These are phyloP conservation scores for Debaryomyces subglobosus DNA, from an alignment of 1,139 yeast species.

Conservation along the genomic window DNA sequence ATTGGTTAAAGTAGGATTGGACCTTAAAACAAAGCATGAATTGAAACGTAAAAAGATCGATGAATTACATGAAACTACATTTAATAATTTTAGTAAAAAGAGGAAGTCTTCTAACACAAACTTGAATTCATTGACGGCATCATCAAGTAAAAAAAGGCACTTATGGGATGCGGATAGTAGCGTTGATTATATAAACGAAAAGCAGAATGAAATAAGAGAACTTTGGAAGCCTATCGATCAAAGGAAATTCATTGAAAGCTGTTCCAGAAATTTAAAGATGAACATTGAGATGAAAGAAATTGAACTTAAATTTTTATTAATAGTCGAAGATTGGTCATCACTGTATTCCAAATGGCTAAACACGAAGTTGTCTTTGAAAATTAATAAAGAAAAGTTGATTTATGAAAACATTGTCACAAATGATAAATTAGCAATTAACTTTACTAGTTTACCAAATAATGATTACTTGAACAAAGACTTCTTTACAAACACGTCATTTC, in stretches of 20 bases:
- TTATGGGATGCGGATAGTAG: constrained; percentile 14
- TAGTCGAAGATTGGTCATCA: constrained; percentile 49
- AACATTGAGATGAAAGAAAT: constrained; percentile 22
- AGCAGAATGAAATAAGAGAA: constrained; percentile 36
- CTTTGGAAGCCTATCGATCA: constrained; percentile 48
- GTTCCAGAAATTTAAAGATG: constrained; percentile 28
- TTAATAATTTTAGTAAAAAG: constrained; percentile 25
- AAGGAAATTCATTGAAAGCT: constrained; percentile 22
- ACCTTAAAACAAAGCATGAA: constrained; percentile 24
- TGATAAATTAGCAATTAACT: constrained; percentile 26
- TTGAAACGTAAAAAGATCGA: constrained; percentile 35
- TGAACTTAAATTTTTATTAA: constrained; percentile 36
- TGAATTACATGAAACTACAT: constrained; percentile 46
- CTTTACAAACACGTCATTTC: constrained; percentile 41
- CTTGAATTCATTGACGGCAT: constrained; percentile 15
- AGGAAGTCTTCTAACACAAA: constrained; percentile 23
- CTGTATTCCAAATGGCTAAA: constrained; percentile 51
- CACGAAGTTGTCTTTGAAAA: constrained; percentile 38
- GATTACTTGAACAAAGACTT: constrained; percentile 36
- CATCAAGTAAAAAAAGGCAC: constrained; percentile 19
- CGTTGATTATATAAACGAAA: constrained; percentile 24
- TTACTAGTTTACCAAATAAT: constrained; percentile 44
- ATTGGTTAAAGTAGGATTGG: constrained; percentile 29
- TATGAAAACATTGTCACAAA: constrained; percentile 30
- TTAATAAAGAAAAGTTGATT: constrained; percentile 27